Base-by-base conservation (phyloP, 768 basidiomycete genomes). In the Dentipellis fragilis region DNA sequence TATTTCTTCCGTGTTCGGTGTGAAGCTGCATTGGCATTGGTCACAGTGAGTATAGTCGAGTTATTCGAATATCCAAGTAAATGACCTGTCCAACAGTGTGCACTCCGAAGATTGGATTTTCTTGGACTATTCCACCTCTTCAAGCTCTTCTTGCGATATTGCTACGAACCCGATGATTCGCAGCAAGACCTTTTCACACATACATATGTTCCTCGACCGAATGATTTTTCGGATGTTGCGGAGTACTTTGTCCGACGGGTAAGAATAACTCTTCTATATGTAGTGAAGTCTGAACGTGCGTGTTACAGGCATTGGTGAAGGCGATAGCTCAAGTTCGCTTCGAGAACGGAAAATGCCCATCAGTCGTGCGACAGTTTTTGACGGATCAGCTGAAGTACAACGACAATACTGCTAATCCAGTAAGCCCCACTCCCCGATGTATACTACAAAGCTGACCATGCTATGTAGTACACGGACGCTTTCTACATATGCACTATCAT, bases 181-280 rank as follows among this genome's bases (percentile, higher is more conserved):
- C 84, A 80, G 57, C 87, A 89, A 65, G 89, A 93, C 65, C 75
- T 93, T 6, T 94, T 95, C 68, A 75, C 75, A 7, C 89, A 93
- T 66, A 87, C 83, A 40, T 93, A 89, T 67, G 89, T 94, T n/a
- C 94, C 94, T 1, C 85, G 89, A 62, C 91, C 94, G 14, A 98
- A 97, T 65, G 87, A 96, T 63, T 98, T 98, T 68, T 81, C 85
- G 55, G 91, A 96, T 62, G 72, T 96, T 34, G 72, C 92, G 0
- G 91, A 96, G 62, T 97, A 98, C 67, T 94, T 96, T 63, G 88
- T 98, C 23, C 87, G 90, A 61, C 95, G 95, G 81, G 95, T 89
- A 57, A 54, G 77, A 48, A 58, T 52, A 14, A 38, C 46, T 58
- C 10, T 5, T 46, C 23, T 22, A 57, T 19, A 8, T 10, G 6